These are phyloP conservation scores for Capsicum rhomboideum DNA, from an alignment of 257 asterid genomes.

Conservation along the genomic window DNA sequence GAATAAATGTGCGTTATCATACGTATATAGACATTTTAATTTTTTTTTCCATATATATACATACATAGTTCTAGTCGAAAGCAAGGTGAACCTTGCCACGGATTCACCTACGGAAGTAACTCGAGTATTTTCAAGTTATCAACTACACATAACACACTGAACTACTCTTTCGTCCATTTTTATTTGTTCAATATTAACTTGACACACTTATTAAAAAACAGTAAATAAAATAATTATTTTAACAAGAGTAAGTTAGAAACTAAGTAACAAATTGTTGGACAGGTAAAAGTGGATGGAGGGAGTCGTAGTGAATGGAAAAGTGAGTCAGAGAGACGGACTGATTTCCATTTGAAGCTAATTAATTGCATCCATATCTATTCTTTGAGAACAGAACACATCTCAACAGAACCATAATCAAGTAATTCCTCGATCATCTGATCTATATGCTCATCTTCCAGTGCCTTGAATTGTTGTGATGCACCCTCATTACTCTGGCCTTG, in stretches of 20 bases:
- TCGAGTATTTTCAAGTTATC: neutral
- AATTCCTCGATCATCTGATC: slow-evolving; percentile 73
- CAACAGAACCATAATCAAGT: slow-evolving; percentile 50
- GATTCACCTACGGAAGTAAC: neutral
- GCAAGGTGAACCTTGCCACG: neutral
- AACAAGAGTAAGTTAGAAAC: too few relatives aligned
- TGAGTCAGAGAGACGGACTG: neutral
- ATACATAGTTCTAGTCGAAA: neutral
- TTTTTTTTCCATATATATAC: too few relatives aligned
- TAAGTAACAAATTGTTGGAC: too few relatives aligned
- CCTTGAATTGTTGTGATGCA: slow-evolving; percentile 20
- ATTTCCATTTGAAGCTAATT: neutral
- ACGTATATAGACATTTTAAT: too few relatives aligned
- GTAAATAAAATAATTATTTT: too few relatives aligned
- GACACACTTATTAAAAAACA: too few relatives aligned
- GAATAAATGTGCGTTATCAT: too few relatives aligned
- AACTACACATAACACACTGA: neutral
- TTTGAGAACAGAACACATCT: slow-evolving; percentile 29
- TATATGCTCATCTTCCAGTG: slow-evolving; percentile 53
- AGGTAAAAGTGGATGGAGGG: too few relatives aligned
- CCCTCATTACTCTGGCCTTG: slow-evolving; percentile 2
- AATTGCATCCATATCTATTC: neutral
- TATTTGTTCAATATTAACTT: too few relatives aligned
- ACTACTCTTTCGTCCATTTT: too few relatives aligned
- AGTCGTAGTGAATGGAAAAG: too few relatives aligned